Evolutionary conservation across 2,329 filamentous ascomycete species (phyloP).

Genomic region (Fusarium solani-melongenae): DNA sequence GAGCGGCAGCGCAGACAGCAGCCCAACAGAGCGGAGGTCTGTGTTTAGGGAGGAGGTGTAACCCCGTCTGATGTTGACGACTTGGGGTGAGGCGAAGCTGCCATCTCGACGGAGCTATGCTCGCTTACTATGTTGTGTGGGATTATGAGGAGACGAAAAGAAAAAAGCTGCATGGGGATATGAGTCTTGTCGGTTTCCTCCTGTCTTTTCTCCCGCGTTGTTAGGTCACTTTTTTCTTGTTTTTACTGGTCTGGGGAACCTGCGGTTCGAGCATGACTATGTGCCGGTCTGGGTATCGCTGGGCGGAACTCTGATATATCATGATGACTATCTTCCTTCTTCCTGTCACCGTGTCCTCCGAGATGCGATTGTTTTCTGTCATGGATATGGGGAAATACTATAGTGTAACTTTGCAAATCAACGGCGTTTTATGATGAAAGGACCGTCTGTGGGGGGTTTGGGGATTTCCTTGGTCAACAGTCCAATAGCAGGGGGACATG

Average conservation of each 20-base stretch:
- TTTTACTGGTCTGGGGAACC: conserved; percentile 1
- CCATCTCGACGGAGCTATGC: background rate
- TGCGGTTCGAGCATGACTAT: conserved; percentile 2
- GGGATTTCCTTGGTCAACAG: background rate
- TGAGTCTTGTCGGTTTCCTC: conserved; percentile 1
- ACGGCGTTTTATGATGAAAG: conserved; percentile 36
- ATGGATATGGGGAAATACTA: conserved; percentile 11
- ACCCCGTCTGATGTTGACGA: conserved; percentile 7
- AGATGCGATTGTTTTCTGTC: conserved; percentile 15
- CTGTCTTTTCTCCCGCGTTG: background rate
- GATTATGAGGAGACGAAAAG: background rate
- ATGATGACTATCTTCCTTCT: conserved; percentile 24
- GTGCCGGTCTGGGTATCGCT: conserved; percentile 17
- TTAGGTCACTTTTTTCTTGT: background rate
- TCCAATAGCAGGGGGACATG: conserved; percentile 6
- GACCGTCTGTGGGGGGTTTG: background rate
- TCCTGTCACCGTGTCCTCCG: conserved; percentile 17
- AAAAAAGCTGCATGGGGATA: conserved; percentile 22
- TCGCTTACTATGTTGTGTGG: background rate
- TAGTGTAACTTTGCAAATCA: conserved; percentile 5
- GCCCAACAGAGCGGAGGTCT: conserved; percentile 75
- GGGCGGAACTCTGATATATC: conserved; percentile 38
- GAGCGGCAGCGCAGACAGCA: conserved; percentile 58
- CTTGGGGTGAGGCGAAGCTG: background rate
- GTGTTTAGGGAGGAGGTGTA: conserved; percentile 78